Conservation (phyloP, 2,329 filamentous ascomycete species). For the Scolecobasidium constrictum region DNA sequence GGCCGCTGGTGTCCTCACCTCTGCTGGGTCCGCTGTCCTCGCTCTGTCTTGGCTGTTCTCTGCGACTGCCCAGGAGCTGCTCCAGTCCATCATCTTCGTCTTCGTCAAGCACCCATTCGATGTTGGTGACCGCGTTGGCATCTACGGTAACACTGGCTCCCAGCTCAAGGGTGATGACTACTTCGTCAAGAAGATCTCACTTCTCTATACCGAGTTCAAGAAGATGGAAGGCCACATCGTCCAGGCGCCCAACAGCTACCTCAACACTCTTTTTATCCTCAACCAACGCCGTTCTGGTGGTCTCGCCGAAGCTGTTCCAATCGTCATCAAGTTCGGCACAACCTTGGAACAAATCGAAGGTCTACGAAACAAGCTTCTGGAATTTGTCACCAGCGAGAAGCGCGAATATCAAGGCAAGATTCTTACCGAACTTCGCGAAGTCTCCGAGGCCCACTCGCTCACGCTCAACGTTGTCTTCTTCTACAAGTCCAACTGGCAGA, state of each 20-base stretch:
- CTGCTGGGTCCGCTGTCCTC: slow-evolving; percentile 75
- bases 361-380: slow-evolving; percentile 67
- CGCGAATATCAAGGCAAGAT: slow-evolving; percentile 82
- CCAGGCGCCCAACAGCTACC: slow-evolving; percentile 85
- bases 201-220: slow-evolving; percentile 95
- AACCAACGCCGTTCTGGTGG: slow-evolving; percentile 87
- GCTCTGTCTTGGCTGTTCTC: slow-evolving; percentile 89
- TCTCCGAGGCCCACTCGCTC: slow-evolving; percentile 75
- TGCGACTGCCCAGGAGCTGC: slow-evolving; percentile 84
- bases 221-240: slow-evolving; percentile 97
- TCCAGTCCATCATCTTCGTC: slow-evolving; percentile 89
- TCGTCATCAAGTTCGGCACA: slow-evolving; percentile 83
- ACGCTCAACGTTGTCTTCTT: slow-evolving; percentile 92
- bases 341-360: slow-evolving; percentile 71
- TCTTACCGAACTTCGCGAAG: slow-evolving; percentile 68
- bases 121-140: slow-evolving; percentile 81
- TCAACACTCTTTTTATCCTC: slow-evolving; percentile 88
- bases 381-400: slow-evolving; percentile 76
- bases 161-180: slow-evolving; percentile 77
- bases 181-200: slow-evolving; percentile 87
- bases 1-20: slow-evolving; percentile 82
- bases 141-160: slow-evolving; percentile 85
- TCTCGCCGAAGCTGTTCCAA: slow-evolving; percentile 73
- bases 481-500: slow-evolving; percentile 96
- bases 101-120: slow-evolving; percentile 98